Evolutionary conservation across 768 basidiomycete genomes (phyloP), one percentile per base, ranked within the genome.

Genomic region (Termitomyces sp.): DNA sequence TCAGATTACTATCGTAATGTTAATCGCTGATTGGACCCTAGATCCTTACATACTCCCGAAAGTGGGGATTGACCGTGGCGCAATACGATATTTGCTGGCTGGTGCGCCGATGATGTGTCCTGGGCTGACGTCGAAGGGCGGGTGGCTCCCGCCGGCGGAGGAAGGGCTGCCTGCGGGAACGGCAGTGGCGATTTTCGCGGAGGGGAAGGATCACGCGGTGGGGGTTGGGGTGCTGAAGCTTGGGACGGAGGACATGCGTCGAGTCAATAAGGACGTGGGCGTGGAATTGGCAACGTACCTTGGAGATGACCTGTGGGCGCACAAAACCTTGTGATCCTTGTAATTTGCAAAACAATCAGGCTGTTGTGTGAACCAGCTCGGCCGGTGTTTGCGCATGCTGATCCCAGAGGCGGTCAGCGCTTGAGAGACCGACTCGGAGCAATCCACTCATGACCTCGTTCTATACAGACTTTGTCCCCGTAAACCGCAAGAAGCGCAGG

Each of bases 31-130:
- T 47, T 39, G 18, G n/a, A 29, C 31, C 27, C 36, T 71, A 99
- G 96, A 97, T 76, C 97, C 97, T 8, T 88, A 83, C 65, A 78
- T 98, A 62, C 81, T 98, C 32, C 93, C 95, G 5, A 85, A 80
- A 65, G 94, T 96, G 49, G 84, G 87, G 62, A 81, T 98, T 48
- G 97, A 99, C 77, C 88, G 96, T 51, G 97, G 97, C 49, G 97
- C 97, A 53, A 99, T 99, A 74, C 91, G 95, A 34, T 99, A 98
- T 74, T 82, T 99, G 39, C 84, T 99, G 46, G 88, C 86, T 12
- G 97, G 93, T 16, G 93, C 93, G 26, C 87, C 89, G 74, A 94
- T 96, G 90, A 96, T 96, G 93, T 94, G 90, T 64, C 97, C 97
- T 5, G 97, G 97, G 22, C 76, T 99, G 55, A 96, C 97, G 27